Percentiles rank a stretch among this genome's conserved stretches.
These are phyloP conservation scores for Endocalyx cinctus DNA, from an alignment of 2,329 filamentous ascomycete species.

Conservation along the genomic window DNA sequence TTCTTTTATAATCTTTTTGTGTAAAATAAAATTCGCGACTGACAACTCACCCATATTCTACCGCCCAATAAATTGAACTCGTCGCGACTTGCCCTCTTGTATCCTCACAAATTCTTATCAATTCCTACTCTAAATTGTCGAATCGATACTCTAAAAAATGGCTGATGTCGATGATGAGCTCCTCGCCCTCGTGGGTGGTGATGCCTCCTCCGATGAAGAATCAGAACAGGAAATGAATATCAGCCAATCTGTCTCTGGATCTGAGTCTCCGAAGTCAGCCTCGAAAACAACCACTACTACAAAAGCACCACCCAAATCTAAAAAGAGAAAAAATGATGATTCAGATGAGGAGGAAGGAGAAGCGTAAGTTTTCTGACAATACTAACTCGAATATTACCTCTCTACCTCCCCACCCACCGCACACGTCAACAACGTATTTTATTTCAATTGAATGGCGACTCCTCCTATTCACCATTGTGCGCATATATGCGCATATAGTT, in stretches of 20 bases:
- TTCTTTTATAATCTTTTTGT: too few relatives aligned
- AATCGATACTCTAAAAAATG: too few relatives aligned
- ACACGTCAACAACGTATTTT: too few relatives aligned
- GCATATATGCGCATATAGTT: too few relatives aligned
- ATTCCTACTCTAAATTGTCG: too few relatives aligned
- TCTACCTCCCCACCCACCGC: too few relatives aligned
- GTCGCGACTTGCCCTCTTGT: too few relatives aligned
- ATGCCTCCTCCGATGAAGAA: constrained; percentile 56
- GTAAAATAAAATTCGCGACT: too few relatives aligned
- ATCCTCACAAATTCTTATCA: constrained; percentile 1
- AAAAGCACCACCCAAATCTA: constrained; percentile 41
- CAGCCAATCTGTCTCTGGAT: constrained; percentile 52
- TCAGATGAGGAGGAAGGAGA: constrained; percentile 76
- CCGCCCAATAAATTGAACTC: too few relatives aligned
- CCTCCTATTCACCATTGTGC: too few relatives aligned
- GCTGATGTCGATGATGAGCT: constrained; percentile 90
- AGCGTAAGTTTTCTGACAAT: constrained; percentile 58
- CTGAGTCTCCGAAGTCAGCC: constrained; percentile 38
- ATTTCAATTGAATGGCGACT: too few relatives aligned
- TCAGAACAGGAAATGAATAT: constrained; percentile 45
- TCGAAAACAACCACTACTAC: constrained; percentile 32
- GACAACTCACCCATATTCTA: too few relatives aligned
- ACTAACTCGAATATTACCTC: not conserved
- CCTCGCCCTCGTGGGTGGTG: constrained; percentile 83
- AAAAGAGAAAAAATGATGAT: constrained; percentile 52